Percentiles rank a stretch among this genome's conserved stretches.
phyloP scores from a whole-genome alignment of 1,284 basidiomycete genomes.

The Cryptococcus sp. region DNA sequence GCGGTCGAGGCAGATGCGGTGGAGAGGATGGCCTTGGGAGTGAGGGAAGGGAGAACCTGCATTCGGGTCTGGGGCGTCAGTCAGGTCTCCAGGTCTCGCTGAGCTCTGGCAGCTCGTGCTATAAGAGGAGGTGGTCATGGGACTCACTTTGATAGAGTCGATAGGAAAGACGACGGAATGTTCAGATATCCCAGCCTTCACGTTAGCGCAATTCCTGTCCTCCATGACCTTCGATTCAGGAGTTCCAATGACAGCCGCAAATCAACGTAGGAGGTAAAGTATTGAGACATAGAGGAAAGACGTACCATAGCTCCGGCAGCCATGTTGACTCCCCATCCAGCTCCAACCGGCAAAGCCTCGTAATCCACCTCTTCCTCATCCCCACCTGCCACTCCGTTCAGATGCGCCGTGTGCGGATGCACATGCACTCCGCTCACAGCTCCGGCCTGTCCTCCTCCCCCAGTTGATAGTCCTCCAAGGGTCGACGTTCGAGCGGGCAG shows the following conservation, averaged over 20 bases:
- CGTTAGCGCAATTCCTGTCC: too few species aligned
- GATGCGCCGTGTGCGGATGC: slow-evolving; percentile 15
- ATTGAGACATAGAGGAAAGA: too few species aligned
- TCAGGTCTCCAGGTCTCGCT: background rate
- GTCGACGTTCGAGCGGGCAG: background rate
- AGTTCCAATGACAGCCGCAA: too few species aligned
- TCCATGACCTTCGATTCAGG: too few species aligned
- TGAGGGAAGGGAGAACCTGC: slow-evolving; percentile 71
- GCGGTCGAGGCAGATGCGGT: slow-evolving; percentile 66
- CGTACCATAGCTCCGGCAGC: slow-evolving; percentile 88
- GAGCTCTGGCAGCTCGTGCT: background rate
- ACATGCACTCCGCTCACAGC: slow-evolving; percentile 19
- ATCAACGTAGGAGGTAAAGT: too few species aligned
- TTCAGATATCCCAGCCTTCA: slow-evolving; percentile 98
- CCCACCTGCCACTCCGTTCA: slow-evolving; percentile 5
- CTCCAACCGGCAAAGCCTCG: slow-evolving; percentile 45
- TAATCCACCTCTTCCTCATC: slow-evolving; percentile 47
- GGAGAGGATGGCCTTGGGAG: slow-evolving; percentile 53
- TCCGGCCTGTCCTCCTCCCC: too few species aligned
- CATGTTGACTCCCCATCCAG: slow-evolving; percentile 73
- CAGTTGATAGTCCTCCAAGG: background rate
- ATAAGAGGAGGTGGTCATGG: background rate
- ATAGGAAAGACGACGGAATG: slow-evolving; percentile 99
- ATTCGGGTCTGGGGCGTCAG: slow-evolving; percentile 74
- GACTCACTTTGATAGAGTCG: slow-evolving; percentile 90